These are phyloP conservation scores for Aspergillus nanangensis DNA, from an alignment of 495 filamentous ascomycete genomes.

Conservation along the genomic window DNA sequence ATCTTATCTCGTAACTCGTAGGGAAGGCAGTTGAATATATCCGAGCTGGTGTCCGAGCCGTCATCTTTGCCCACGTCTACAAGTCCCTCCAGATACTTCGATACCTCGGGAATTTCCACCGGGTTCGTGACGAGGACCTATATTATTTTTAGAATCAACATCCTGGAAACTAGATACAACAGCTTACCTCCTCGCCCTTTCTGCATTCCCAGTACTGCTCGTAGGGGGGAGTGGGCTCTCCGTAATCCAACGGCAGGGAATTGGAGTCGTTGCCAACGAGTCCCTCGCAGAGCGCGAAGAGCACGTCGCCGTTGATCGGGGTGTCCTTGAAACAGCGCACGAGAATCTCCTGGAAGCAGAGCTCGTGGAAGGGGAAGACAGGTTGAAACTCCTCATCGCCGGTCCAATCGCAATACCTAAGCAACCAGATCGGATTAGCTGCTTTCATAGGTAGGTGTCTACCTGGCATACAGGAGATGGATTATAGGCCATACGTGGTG, in stretches of 20 bases:
- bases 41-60: too few relatives aligned
- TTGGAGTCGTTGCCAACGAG: neutral
- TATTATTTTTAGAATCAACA: neutral
- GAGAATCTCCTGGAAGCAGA: conserved; percentile 1
- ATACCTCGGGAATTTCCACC: neutral
- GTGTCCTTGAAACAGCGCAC: neutral
- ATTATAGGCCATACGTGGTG: neutral
- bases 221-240: neutral
- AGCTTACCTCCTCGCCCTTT: neutral
- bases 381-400: neutral
- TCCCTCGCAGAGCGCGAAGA: neutral
- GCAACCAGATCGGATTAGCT: too few relatives aligned
- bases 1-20: neutral
- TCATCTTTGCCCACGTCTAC: too few relatives aligned
- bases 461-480: too few relatives aligned
- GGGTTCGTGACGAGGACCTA: conserved; percentile 1
- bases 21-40: neutral
- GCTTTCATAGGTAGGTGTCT: too few relatives aligned
- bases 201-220: neutral
- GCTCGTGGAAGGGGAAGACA: neutral
- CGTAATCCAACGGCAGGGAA: neutral
- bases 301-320: neutral
- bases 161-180: neutral
- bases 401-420: neutral
- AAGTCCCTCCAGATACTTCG: too few relatives aligned